Evolutionary conservation across 345 rosid genomes (phyloP).

Genomic region (Citrus mangshanensis): DNA sequence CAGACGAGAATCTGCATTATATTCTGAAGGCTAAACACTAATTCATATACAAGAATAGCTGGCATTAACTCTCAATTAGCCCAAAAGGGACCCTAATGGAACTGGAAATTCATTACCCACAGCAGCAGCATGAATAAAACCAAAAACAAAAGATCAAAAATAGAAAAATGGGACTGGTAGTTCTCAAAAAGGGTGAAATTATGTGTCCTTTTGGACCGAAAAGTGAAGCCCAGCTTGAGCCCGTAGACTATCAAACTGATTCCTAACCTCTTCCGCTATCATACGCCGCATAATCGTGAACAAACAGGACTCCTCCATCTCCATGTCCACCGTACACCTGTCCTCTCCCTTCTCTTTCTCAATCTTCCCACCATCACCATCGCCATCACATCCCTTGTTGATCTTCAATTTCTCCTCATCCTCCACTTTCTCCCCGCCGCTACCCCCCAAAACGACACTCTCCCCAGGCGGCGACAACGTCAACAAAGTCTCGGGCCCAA

Average conservation of each 20-base stretch:
- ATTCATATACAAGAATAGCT: background rate
- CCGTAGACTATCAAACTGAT: constrained; percentile 36
- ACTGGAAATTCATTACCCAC: background rate
- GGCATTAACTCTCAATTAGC: background rate
- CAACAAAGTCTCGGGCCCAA: constrained; percentile 37
- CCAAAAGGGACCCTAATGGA: background rate
- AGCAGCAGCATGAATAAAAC: background rate
- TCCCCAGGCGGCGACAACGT: constrained; percentile 51
- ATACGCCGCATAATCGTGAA: constrained; percentile 44
- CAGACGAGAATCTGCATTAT: background rate
- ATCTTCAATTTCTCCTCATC: background rate
- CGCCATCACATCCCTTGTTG: background rate
- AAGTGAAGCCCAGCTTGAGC: constrained; percentile 2
- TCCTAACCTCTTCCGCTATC: constrained; percentile 55
- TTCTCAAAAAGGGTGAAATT: background rate
- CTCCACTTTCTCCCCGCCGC: constrained; percentile 7
- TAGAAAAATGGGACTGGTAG: background rate
- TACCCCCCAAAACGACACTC: background rate
- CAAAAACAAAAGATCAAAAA: background rate
- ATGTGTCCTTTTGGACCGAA: background rate
- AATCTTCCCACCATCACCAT: background rate
- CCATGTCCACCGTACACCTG: constrained; percentile 12
- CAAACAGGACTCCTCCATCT: constrained; percentile 36
- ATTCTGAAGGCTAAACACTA: background rate
- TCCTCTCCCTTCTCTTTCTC: background rate